phyloP scores from a whole-genome alignment of 805 yeast species.

The Wickerhamiella bombiphila region DNA sequence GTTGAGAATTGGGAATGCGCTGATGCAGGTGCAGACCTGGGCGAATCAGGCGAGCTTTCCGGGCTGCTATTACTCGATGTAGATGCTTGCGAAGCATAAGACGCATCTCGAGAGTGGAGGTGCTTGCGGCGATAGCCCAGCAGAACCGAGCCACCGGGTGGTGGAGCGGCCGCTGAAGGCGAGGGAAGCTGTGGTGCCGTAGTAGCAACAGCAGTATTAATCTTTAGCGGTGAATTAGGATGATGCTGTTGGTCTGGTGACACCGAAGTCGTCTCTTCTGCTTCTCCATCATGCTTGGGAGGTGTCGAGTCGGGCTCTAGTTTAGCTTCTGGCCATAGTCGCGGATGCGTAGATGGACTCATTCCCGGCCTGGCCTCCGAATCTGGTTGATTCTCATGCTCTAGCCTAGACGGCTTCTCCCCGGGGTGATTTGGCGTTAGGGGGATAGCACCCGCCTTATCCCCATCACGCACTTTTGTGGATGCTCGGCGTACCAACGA shows the following conservation, averaged over 20 bases:
- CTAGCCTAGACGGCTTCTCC: neutral
- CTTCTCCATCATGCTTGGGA: neutral
- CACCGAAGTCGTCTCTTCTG: neutral
- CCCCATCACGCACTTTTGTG: neutral
- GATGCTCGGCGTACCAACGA: neutral
- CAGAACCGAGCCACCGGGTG: slow-evolving; percentile 14
- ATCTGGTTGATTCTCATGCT: neutral
- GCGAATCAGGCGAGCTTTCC: neutral
- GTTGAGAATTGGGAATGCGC: neutral
- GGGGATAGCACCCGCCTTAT: neutral
- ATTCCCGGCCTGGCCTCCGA: too few species aligned
- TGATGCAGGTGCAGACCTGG: neutral
- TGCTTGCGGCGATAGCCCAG: slow-evolving; percentile 12
- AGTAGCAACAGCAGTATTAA: slow-evolving; percentile 9
- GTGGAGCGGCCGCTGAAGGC: slow-evolving; percentile 14
- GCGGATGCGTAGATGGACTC: neutral
- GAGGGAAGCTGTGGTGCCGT: slow-evolving; percentile 15
- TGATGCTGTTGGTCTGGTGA: too few species aligned
- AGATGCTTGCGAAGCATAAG: neutral
- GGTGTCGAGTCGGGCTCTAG: neutral
- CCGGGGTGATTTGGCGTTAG: neutral
- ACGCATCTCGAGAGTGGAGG: neutral
- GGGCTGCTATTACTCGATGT: neutral
- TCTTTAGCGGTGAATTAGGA: neutral
- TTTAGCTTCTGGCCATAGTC: neutral